These are phyloP conservation scores for Leccinum pachyderme DNA, from an alignment of 1,284 basidiomycete species.

Conservation along the genomic window DNA sequence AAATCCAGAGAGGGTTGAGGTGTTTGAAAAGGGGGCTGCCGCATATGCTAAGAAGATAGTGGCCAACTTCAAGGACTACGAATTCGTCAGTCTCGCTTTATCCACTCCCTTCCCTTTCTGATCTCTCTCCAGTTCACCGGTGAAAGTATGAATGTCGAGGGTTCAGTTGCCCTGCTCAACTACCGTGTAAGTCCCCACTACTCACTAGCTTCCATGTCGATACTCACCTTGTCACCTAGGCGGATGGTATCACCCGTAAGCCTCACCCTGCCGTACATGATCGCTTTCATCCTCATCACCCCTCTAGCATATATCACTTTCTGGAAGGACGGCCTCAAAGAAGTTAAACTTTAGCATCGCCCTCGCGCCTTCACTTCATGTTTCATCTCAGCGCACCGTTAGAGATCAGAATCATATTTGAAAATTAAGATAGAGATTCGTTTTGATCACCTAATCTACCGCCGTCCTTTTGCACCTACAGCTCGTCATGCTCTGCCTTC, in stretches of 20 bases:
- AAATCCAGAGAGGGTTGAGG: conserved; percentile 69
- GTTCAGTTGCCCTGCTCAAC: conserved; percentile 88
- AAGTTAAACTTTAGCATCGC: conserved; percentile 57
- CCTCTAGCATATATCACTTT: conserved; percentile 83
- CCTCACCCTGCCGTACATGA: conserved; percentile 11
- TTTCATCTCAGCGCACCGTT: conserved; percentile 4
- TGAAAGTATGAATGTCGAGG: conserved; percentile 84
- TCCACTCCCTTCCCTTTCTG: not conserved
- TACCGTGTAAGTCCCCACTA: conserved; percentile 55
- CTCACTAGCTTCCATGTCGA: not conserved
- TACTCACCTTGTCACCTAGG: conserved; percentile 35
- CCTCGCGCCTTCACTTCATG: not conserved
- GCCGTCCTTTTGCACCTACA: conserved; percentile 18
- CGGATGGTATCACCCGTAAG: conserved; percentile 77
- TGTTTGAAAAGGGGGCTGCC: conserved; percentile 84
- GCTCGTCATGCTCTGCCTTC: conserved; percentile 25
- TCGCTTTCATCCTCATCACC: conserved; percentile 11
- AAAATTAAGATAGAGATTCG: conserved; percentile 24
- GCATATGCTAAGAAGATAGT: conserved; percentile 87
- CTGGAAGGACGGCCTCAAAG: conserved; percentile 90
- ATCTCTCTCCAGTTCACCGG: conserved; percentile 68
- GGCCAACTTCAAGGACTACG: conserved; percentile 87
- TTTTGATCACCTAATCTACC: conserved; percentile 22
- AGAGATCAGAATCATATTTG: conserved; percentile 16
- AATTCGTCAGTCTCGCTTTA: conserved; percentile 59